Conservation (phyloP, 495 filamentous ascomycete genomes). For the Xylaria scruposa region DNA sequence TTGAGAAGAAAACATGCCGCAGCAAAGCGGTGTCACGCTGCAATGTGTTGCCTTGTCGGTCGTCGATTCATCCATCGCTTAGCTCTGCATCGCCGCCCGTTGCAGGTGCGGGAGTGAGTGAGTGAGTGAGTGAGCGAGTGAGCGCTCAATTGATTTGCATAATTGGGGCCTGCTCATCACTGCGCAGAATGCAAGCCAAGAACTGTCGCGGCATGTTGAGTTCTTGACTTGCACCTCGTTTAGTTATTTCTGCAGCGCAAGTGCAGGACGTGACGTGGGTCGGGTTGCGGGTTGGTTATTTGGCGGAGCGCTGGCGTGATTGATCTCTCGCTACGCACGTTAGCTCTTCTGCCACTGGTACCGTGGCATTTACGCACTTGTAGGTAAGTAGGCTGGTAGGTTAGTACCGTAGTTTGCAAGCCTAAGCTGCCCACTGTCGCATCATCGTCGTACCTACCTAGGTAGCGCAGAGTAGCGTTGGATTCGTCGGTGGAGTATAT, state of each 20-base stretch:
- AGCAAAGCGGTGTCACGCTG: conserved; percentile 23
- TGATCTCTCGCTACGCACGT: not conserved
- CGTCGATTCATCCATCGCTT: conserved; percentile 10
- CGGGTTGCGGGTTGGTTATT: conserved; percentile 2
- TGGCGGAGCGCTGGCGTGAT: conserved; percentile 22
- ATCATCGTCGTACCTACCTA: not conserved
- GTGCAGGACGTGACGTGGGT: conserved; percentile 13
- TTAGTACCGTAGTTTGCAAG: not conserved
- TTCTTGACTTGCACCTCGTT: conserved; percentile 14
- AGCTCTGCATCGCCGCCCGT: not conserved
- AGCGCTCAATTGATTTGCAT: conserved; percentile 12
- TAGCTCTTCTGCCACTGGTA: not conserved
- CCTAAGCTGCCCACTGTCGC: not conserved
- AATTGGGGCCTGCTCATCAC: conserved; percentile 5
- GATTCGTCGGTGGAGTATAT: conserved; percentile 4
- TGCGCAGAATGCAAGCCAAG: conserved; percentile 22
- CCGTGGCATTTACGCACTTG: not conserved
- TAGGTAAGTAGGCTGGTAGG: not conserved
- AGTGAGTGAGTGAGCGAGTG: no score
- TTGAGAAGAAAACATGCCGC: conserved; percentile 26
- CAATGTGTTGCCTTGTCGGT: not conserved
- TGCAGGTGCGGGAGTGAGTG: not conserved
- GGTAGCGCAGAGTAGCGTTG: conserved; percentile 1
- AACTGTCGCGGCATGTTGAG: conserved; percentile 5
- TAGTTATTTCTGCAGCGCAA: not conserved